phyloP scores from a whole-genome alignment of 192 early-diverging fungal genomes.

The Spinellus fusiger region DNA sequence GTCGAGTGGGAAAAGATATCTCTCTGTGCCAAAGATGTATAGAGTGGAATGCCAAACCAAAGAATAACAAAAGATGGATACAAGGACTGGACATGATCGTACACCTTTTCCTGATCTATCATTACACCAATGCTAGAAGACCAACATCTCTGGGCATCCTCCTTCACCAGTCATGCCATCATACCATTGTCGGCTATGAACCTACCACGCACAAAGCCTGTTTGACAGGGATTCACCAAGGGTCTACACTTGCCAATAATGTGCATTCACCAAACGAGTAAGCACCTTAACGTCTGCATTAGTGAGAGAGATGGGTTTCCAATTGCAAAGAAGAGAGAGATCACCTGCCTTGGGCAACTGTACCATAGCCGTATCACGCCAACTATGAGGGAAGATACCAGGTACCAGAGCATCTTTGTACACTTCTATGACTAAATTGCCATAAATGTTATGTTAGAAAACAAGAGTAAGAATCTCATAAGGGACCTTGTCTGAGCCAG shows the following conservation, averaged over 20 bases:
- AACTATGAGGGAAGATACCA: neutral
- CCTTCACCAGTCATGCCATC: neutral
- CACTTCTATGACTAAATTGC: neutral
- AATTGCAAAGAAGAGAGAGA: conserved; percentile 2
- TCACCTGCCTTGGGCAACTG: conserved; percentile 19
- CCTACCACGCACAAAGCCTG: conserved; percentile 3
- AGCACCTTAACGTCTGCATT: conserved; percentile 11
- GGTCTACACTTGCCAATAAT: neutral
- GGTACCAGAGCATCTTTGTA: conserved; percentile 12
- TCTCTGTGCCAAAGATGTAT: neutral
- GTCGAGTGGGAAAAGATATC: neutral
- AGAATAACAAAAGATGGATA: neutral
- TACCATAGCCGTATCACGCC: conserved; percentile 8
- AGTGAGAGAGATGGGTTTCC: neutral
- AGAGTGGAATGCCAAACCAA: neutral
- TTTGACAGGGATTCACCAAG: conserved; percentile 16
- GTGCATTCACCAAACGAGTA: neutral
- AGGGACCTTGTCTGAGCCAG: conserved; percentile 21
- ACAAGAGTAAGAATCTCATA: conserved; percentile 11
- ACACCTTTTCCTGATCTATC: conserved; percentile 18
- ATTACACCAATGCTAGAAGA: neutral
- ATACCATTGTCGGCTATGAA: conserved; percentile 17
- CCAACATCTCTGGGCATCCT: neutral
- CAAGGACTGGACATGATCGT: conserved; percentile 9
- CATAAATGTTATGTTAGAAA: neutral